phyloP scores from a whole-genome alignment of 2,329 filamentous ascomycete species.

The Aspergillus sp. region DNA sequence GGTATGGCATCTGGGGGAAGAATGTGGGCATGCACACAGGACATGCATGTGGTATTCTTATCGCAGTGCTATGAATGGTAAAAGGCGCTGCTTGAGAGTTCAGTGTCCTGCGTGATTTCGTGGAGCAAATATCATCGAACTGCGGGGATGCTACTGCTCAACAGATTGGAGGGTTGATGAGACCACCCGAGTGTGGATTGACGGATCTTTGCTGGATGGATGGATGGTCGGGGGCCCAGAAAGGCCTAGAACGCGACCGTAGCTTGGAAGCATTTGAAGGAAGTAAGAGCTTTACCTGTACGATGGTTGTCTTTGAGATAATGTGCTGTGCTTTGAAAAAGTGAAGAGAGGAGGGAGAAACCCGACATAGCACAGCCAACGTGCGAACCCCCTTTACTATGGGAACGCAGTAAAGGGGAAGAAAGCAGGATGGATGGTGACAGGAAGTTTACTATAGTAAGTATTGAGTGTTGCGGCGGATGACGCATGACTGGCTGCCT shows the following conservation, averaged over 20 bases:
- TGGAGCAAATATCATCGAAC: not conserved
- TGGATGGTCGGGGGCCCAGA: not conserved
- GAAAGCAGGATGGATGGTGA: not conserved
- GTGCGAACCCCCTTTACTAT: not conserved
- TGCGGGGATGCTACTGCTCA: not conserved
- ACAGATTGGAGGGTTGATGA: not conserved
- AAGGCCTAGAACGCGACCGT: constrained; percentile 3
- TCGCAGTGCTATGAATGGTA: not conserved
- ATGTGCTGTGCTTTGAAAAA: not conserved
- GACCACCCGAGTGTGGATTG: not conserved
- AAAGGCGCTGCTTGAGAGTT: not conserved
- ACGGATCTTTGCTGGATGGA: not conserved
- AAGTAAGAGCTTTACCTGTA: not conserved
- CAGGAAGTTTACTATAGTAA: not conserved
- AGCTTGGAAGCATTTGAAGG: not conserved
- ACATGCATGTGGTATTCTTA: not conserved
- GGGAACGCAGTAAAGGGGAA: not conserved
- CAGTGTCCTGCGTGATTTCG: not conserved
- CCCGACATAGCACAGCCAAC: not conserved
- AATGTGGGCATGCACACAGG: not conserved
- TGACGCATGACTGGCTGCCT: constrained; percentile 17
- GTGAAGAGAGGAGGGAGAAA: too few species aligned
- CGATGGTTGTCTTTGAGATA: not conserved
- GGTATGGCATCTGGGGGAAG: not conserved
- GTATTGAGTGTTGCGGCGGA: not conserved